A percentile compares a stretch with the other conserved stretches of the same genome.
Conservation (phyloP, 805 yeast genomes). For the Metahyphopichia silvanorum region DNA sequence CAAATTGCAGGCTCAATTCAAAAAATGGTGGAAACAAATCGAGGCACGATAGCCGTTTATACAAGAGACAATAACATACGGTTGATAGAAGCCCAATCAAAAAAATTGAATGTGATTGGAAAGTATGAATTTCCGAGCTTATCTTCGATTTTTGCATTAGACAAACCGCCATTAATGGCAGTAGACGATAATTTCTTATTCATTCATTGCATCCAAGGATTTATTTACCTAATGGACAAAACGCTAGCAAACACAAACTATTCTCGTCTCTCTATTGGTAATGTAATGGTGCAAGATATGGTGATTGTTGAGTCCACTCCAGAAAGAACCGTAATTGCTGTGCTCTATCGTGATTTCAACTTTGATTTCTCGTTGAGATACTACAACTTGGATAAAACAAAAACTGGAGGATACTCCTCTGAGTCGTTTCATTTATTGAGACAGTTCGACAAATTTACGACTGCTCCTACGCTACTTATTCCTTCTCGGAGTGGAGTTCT, state of each 20-base stretch:
- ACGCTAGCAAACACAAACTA: too few relatives aligned
- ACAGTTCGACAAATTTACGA: slow-evolving; percentile 28
- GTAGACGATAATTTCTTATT: neutral
- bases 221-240: too few relatives aligned
- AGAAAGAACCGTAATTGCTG: slow-evolving; percentile 15
- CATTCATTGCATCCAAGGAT: neutral
- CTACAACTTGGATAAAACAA: slow-evolving; percentile 14
- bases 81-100: too few relatives aligned
- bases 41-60: too few relatives aligned
- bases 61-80: too few relatives aligned
- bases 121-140: too few relatives aligned
- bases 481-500: slow-evolving; percentile 24
- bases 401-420: slow-evolving; percentile 3
- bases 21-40: too few relatives aligned
- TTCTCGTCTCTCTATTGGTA: slow-evolving; percentile 13
- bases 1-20: too few relatives aligned
- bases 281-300: slow-evolving; percentile 14
- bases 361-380: slow-evolving; percentile 28
- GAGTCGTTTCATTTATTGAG: slow-evolving; percentile 6
- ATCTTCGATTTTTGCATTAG: too few relatives aligned
- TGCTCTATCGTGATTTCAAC: slow-evolving; percentile 32
- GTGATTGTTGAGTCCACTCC: slow-evolving; percentile 5
- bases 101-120: too few relatives aligned
- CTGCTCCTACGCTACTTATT: slow-evolving; percentile 25
- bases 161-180: too few relatives aligned